Evolutionary conservation across 768 basidiomycete species (phyloP).

Genomic region (Suillus ampliporus): DNA sequence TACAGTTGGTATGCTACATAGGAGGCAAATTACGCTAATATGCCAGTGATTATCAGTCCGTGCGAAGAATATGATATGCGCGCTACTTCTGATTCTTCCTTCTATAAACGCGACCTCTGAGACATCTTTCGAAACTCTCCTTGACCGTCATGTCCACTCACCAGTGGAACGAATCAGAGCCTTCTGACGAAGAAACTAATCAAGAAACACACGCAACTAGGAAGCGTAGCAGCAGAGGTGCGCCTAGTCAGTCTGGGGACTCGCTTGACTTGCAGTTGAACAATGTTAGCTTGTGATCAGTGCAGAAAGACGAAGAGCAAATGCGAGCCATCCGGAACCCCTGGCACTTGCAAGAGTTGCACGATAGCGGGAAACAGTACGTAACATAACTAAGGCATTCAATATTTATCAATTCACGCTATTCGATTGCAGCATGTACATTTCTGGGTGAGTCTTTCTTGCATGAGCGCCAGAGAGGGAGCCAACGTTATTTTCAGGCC

Average conservation of each 20-base stretch:
- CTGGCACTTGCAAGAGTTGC: slow-evolving; percentile 68
- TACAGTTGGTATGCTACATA: not conserved
- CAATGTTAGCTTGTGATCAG: slow-evolving; percentile 75
- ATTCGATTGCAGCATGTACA: slow-evolving; percentile 58
- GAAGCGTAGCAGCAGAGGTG: slow-evolving; percentile 72
- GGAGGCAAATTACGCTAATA: not conserved
- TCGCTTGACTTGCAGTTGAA: not conserved
- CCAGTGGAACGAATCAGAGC: slow-evolving; percentile 63
- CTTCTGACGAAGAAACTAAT: slow-evolving; percentile 59
- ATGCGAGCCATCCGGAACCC: slow-evolving; percentile 64
- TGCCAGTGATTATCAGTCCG: not conserved
- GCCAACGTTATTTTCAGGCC: slow-evolving; percentile 48
- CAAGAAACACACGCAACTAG: slow-evolving; percentile 50
- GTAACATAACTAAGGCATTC: slow-evolving; percentile 19
- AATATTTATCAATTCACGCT: slow-evolving; percentile 12
- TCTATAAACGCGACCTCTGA: slow-evolving; percentile 24
- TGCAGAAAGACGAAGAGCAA: slow-evolving; percentile 90
- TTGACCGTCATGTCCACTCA: slow-evolving; percentile 31
- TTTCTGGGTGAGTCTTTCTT: slow-evolving; percentile 54
- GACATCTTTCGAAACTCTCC: slow-evolving; percentile 15
- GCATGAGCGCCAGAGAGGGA: not conserved
- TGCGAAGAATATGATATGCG: slow-evolving; percentile 4
- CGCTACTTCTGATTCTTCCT: slow-evolving; percentile 9
- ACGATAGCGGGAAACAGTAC: slow-evolving; percentile 58
- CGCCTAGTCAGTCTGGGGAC: slow-evolving; percentile 12